phyloP scores from a whole-genome alignment of 768 basidiomycete genomes.

The Boletus rubroflammeus region DNA sequence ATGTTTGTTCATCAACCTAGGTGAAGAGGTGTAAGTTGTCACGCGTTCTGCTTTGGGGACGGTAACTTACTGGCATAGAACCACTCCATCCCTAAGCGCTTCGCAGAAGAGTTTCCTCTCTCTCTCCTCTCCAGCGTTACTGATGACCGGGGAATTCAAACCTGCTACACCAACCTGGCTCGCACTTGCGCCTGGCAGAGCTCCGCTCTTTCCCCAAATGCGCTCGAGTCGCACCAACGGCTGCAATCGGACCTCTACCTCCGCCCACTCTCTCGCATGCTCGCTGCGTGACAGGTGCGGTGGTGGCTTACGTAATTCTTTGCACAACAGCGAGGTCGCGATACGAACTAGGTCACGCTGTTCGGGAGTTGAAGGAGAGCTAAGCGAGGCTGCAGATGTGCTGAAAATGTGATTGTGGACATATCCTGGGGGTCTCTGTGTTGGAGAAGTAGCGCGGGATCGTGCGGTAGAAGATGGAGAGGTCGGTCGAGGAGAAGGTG shows the following conservation, averaged over 20 bases:
- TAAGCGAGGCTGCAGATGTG: constrained; percentile 56
- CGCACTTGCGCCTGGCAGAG: constrained; percentile 37
- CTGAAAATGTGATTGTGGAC: constrained; percentile 55
- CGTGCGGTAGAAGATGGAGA: constrained; percentile 44
- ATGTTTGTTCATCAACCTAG: constrained; percentile 77
- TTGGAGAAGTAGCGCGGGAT: constrained; percentile 44
- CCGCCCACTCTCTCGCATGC: constrained; percentile 62
- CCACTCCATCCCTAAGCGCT: constrained; percentile 76
- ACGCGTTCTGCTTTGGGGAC: constrained; percentile 4
- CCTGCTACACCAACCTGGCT: constrained; percentile 36
- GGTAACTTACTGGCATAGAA: constrained; percentile 79
- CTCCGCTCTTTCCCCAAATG: constrained; percentile 69
- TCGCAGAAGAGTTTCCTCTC: constrained; percentile 73
- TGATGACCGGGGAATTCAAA: constrained; percentile 35
- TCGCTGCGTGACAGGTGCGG: constrained; percentile 49
- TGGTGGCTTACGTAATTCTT: constrained; percentile 63
- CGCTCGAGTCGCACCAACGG: constrained; percentile 65
- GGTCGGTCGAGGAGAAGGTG: constrained; percentile 37
- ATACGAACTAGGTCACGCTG: constrained; percentile 65
- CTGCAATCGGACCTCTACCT: constrained; percentile 65
- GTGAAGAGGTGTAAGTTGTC: constrained; percentile 4
- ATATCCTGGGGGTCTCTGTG: constrained; percentile 40
- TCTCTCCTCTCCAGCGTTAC: constrained; percentile 64
- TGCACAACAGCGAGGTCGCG: constrained; percentile 62
- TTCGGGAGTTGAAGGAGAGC: constrained; percentile 47